Base-by-base conservation (phyloP, 1,284 basidiomycete species). In the Moesziomyces antarcticus region DNA sequence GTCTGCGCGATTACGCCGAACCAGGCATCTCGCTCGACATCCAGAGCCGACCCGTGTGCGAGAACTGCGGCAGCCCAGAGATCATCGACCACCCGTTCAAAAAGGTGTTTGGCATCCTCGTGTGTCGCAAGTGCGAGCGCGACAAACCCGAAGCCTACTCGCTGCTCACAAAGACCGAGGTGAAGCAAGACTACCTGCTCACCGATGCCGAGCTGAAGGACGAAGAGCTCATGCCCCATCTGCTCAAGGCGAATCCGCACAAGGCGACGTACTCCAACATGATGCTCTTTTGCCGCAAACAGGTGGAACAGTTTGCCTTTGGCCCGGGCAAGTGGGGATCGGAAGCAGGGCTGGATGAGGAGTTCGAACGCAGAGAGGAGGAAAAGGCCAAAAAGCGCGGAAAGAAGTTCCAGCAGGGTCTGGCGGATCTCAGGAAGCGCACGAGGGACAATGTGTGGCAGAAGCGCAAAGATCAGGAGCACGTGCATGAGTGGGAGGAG, bases 191-290 rank as follows among this genome's bases (percentile, higher is more conserved):
- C 48, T 70, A 65, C 83, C 89, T 96, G 35, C 85, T 96, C 49
- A 97, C 94, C 9, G 93, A 95, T 93, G 93, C 94, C 24, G 97
- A 99, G 84, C 88, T 99, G 35, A 90, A 91, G 56, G 97, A 99
- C 83, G 89, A 92, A 75, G 94, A 97, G 77, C 86, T 92, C 21
- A 88, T 99, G 69, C 96, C 95, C 0, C 97, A 99, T 85, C 87
- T 98, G 20, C 88, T 99, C 52, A 94, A 95, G 82, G 92, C 94
- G 4, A 99, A 99, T 82, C 97, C 97, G 2, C 95, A 99, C 86
- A 93, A 93, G 72, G 93, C 94, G 22, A 97, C 94, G 0, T 99
- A 94, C 83, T 92, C 92, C 50, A 99, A 99, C 86, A 99, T 99
- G 97, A 99, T 99, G 97, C 88, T 99, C 24, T 99, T 94, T 85